Evolutionary conservation across 441 rosid genomes (phyloP).

Genomic region (Erodium moschatum): DNA sequence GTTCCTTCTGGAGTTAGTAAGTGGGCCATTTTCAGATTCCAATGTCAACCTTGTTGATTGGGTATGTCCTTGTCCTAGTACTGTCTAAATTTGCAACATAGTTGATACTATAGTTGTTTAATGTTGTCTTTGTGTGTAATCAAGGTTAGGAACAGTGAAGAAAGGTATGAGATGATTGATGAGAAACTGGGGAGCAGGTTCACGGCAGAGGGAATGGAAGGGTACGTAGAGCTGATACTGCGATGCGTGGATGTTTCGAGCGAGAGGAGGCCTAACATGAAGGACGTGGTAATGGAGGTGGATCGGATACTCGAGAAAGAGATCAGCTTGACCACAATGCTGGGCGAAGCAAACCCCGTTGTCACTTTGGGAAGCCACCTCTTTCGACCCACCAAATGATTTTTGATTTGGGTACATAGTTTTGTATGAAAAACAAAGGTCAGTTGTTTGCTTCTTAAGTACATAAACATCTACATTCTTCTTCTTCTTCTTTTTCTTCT

Average conservation of each 20-base stretch:
- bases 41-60: conserved; percentile 55
- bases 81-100: too few relatives aligned
- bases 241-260: conserved; percentile 49
- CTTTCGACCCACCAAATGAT: conserved; percentile 35
- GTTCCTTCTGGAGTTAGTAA: conserved; percentile 56
- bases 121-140: too few relatives aligned
- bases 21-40: conserved; percentile 49
- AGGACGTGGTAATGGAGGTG: conserved; percentile 44
- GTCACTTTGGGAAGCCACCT: conserved; percentile 64
- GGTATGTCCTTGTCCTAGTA: too few relatives aligned
- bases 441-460: too few relatives aligned
- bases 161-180: too few relatives aligned
- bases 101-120: too few relatives aligned
- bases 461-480: too few relatives aligned
- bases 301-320: conserved; percentile 51
- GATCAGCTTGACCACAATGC: conserved; percentile 53
- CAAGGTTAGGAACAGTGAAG: too few relatives aligned
- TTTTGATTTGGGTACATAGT: too few relatives aligned
- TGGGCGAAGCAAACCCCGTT: conserved; percentile 60
- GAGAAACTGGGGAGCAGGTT: conserved; percentile 46
- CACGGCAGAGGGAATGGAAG: conserved; percentile 61
- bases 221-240: conserved; percentile 35
- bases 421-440: too few relatives aligned
- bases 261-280: conserved; percentile 51
- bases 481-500: too few relatives aligned